Conservation (phyloP, 2,329 filamentous ascomycete species). For the Amauroascus verrucosus region DNA sequence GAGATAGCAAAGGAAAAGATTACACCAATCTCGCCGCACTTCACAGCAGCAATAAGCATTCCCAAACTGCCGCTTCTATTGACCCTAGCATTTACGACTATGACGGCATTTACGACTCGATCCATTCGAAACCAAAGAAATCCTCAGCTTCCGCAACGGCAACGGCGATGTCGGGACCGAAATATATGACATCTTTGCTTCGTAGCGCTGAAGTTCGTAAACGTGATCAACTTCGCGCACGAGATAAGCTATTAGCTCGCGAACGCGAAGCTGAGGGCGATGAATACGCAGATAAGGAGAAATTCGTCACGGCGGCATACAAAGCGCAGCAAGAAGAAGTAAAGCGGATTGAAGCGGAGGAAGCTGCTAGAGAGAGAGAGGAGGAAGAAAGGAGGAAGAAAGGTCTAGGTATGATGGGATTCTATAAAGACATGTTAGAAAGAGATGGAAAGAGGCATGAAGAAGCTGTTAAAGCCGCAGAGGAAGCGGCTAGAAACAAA, state of each 20-base stretch:
- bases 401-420: slow-evolving; percentile 48
- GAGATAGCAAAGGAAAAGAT: slow-evolving; percentile 4
- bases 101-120: slow-evolving; percentile 40
- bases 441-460: slow-evolving; percentile 49
- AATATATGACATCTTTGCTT: slow-evolving; percentile 52
- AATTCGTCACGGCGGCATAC: slow-evolving; percentile 56
- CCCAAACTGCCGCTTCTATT: slow-evolving; percentile 34
- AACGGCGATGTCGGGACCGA: slow-evolving; percentile 33
- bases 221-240: slow-evolving; percentile 52
- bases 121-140: slow-evolving; percentile 32
- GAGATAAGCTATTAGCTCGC: slow-evolving; percentile 49
- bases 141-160: slow-evolving; percentile 16
- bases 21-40: slow-evolving; percentile 40
- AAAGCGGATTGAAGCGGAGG: slow-evolving; percentile 48
- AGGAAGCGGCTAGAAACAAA: slow-evolving; percentile 32
- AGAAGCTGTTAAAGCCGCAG: slow-evolving; percentile 47
- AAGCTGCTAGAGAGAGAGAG: slow-evolving; percentile 43
- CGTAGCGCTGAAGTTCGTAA: slow-evolving; percentile 52
- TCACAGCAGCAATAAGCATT: slow-evolving; percentile 38
- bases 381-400: slow-evolving; percentile 43
- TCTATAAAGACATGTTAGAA: slow-evolving; percentile 51
- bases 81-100: slow-evolving; percentile 43
- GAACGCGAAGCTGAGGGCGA: slow-evolving; percentile 58
- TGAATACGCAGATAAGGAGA: slow-evolving; percentile 56
- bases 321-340: slow-evolving; percentile 55